A percentile compares a stretch with the other conserved stretches of the same genome.
phyloP scores from a whole-genome alignment of 805 yeast species.

The Candida krabiensis region DNA sequence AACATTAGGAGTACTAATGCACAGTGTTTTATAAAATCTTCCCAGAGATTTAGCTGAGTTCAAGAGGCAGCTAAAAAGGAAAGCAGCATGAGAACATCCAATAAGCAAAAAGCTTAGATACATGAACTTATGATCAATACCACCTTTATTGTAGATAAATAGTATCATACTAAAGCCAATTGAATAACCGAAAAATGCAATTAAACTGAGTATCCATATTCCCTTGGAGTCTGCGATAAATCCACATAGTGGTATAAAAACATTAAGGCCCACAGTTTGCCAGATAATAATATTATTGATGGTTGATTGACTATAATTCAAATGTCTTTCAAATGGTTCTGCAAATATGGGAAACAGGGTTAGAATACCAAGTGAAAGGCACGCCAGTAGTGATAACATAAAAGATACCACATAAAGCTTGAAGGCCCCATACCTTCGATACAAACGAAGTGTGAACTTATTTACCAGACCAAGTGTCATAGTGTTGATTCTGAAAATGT shows the following conservation, averaged over 20 bases:
- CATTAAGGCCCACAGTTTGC: conserved; percentile 78
- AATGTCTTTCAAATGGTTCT: conserved; percentile 55
- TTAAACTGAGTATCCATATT: conserved; percentile 63
- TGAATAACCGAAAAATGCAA: conserved; percentile 60
- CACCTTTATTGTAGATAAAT: conserved; percentile 30
- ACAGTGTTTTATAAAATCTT: conserved; percentile 69
- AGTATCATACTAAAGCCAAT: conserved; percentile 62
- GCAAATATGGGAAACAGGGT: conserved; percentile 61
- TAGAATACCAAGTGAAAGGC: conserved; percentile 32
- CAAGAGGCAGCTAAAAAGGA: conserved; percentile 65
- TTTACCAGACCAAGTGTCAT: not conserved
- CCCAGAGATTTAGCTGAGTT: conserved; percentile 77
- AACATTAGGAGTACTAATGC: conserved; percentile 77
- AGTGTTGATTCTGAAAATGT: too few species aligned
- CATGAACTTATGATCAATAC: conserved; percentile 36
- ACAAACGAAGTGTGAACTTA: conserved; percentile 5
- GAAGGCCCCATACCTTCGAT: conserved; percentile 23
- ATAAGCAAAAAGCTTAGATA: conserved; percentile 55
- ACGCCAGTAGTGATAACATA: conserved; percentile 27
- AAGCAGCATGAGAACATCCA: conserved; percentile 70
- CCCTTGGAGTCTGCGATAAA: conserved; percentile 81
- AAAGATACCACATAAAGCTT: conserved; percentile 24
- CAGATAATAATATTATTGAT: conserved; percentile 72
- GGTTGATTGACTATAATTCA: conserved; percentile 61
- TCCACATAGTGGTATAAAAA: conserved; percentile 79